Evolutionary conservation across 1,284 basidiomycete species (phyloP).

Genomic region (Marasmius fiardii): DNA sequence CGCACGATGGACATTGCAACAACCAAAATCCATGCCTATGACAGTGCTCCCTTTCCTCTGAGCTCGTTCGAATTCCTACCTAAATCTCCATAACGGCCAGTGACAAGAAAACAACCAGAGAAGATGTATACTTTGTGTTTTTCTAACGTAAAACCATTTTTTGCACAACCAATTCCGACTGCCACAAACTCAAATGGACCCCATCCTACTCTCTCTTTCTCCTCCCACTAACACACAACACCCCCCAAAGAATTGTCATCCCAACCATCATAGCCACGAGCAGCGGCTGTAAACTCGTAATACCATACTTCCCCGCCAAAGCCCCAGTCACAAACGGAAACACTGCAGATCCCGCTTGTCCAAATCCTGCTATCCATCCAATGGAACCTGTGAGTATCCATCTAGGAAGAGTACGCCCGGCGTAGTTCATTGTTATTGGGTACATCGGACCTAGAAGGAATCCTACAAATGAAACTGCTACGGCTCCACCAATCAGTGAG

Average conservation of each 20-base stretch:
- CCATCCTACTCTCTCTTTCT: not conserved
- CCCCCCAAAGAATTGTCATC: not conserved
- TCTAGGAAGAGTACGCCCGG: constrained; percentile 21
- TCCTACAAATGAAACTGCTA: constrained; percentile 32
- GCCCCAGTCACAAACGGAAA: constrained; percentile 22
- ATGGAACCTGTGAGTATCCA: constrained; percentile 23
- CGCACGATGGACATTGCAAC: no score
- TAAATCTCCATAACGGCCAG: no score
- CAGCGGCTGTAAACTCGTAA: constrained; percentile 21
- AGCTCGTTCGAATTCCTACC: no score
- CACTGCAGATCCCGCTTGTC: constrained; percentile 19
- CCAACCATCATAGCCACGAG: not conserved
- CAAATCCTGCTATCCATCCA: constrained; percentile 28
- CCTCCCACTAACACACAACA: not conserved
- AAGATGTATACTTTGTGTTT: no score
- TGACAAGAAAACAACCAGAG: no score
- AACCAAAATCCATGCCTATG: no score
- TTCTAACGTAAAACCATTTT: no score
- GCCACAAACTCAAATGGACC: no score
- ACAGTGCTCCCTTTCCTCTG: no score
- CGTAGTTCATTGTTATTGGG: constrained; percentile 24
- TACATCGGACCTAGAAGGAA: constrained; percentile 28
- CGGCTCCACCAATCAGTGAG: constrained; percentile 41
- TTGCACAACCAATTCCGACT: no score
- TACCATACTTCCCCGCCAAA: constrained; percentile 21